Base-by-base conservation (phyloP, 345 rosid species). In the Garcia nutans region DNA sequence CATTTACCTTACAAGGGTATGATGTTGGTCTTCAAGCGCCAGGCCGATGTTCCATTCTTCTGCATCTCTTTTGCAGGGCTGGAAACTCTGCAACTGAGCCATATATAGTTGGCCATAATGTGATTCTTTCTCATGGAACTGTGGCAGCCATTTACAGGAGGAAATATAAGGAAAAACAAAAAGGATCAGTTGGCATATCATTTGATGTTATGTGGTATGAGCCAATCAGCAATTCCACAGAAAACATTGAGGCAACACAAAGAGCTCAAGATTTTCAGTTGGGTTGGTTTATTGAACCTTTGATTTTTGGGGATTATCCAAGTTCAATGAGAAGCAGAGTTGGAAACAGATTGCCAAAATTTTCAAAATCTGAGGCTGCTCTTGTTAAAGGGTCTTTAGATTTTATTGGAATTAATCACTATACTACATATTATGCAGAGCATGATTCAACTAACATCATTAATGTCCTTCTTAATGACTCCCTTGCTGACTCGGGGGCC, bases 241-340 rank as follows among this genome's bases (percentile, higher is more conserved):
- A 79, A 62, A 90, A 92, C 75, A 87, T 76, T 45, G 92, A 89
- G 80, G 99, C 99, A 42, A 82, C 97, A 61, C 90, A 96, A 82
- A 87, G 94, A 83, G 98, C 99, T 11, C 98, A 88, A 87, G 99
- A 96, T 77, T 96, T 96, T 86, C 99, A 96, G 85, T 89, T 96
- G 79, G 99, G 97, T 76, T 96, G 99, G 99, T 91, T 96, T 78
- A 74, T 96, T 61, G 96, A 96, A 44, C 99, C 99, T 19, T 72
- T 93, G 85, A 87, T 91, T 60, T 82, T 87, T n/a, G 99, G 98
- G 24, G 90, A 91, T 58, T 96, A 96, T 77, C 98, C 99, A 10
- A 89, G 83, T 60, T 88, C 99, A 28, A 96, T 96, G 96, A 88
- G 82, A 77, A 86, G 65, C 76, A 85, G 96, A 83, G 97, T 90